A percentile compares a stretch with the other conserved stretches of the same genome.
Evolutionary conservation across 805 yeast genomes (phyloP).

Genomic region (Yueomyces sp.): DNA sequence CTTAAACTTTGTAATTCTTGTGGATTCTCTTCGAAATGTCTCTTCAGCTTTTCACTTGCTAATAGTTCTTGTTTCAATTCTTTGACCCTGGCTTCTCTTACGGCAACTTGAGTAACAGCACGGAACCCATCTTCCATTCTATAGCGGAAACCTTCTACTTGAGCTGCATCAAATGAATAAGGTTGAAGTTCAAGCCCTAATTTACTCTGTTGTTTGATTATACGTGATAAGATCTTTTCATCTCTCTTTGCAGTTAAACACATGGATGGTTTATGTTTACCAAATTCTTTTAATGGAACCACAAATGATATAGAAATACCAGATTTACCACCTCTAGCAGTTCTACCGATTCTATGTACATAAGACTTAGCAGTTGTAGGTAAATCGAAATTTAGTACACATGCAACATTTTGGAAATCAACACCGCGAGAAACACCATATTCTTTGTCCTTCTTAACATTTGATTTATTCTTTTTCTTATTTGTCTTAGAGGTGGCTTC

Average conservation of each 20-base stretch:
- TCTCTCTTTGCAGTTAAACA: constrained; percentile 63
- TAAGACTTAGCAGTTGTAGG: constrained; percentile 84
- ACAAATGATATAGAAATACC: constrained; percentile 94
- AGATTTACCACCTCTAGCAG: constrained; percentile 93
- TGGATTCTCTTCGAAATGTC: constrained; percentile 96
- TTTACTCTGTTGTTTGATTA: constrained; percentile 62
- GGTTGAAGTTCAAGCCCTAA: constrained; percentile 69
- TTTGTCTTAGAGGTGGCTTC: constrained; percentile 9
- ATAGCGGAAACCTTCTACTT: constrained; percentile 90
- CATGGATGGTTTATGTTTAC: constrained; percentile 75
- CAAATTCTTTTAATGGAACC: constrained; percentile 69
- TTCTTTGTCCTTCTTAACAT: constrained; percentile 45
- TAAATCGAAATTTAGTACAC: constrained; percentile 89
- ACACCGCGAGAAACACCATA: constrained; percentile 96
- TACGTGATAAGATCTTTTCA: constrained; percentile 70
- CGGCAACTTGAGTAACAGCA: constrained; percentile 78
- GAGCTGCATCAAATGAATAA: constrained; percentile 80
- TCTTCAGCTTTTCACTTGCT: constrained; percentile 76
- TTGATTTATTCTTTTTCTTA: constrained; percentile 15
- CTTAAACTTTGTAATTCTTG: constrained; percentile 80
- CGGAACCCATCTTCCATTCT: constrained; percentile 96
- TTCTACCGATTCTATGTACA: constrained; percentile 89
- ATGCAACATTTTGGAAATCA: constrained; percentile 90
- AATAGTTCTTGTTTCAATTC: constrained; percentile 81
- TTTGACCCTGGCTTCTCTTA: constrained; percentile 85